Conservation (phyloP, 306 rosid species). For the Prinsepia uniflora region DNA sequence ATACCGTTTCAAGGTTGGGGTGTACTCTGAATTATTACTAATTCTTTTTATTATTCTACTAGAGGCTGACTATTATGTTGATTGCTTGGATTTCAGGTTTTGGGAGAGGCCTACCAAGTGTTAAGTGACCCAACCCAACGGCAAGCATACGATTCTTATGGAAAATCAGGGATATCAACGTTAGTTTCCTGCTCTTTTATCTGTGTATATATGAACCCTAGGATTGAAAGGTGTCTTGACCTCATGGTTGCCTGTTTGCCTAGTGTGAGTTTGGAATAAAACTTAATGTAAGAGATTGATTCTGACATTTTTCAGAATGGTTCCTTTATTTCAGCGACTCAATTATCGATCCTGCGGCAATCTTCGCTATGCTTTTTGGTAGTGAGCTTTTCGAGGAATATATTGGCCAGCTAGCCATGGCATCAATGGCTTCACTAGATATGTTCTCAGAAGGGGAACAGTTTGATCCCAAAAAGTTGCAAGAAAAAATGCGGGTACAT, state of each 20-base stretch:
- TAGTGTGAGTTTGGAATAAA: background rate
- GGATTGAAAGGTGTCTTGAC: slow-evolving; percentile 18
- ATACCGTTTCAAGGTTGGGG: slow-evolving; percentile 2
- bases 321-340: slow-evolving; percentile 56
- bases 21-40: background rate
- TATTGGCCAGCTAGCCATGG: slow-evolving; percentile 97
- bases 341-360: slow-evolving; percentile 97
- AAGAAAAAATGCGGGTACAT: slow-evolving; percentile 89
- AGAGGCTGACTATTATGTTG: background rate
- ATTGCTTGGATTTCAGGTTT: slow-evolving; percentile 50
- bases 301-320: slow-evolving; percentile 22
- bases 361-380: slow-evolving; percentile 98
- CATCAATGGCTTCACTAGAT: slow-evolving; percentile 94
- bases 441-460: slow-evolving; percentile 86
- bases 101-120: slow-evolving; percentile 99
- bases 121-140: slow-evolving; percentile 82
- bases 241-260: background rate
- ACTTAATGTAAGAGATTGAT: background rate
- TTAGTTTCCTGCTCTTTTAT: slow-evolving; percentile 36
- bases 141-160: slow-evolving; percentile 83
- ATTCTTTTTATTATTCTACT: background rate
- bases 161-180: slow-evolving; percentile 97
- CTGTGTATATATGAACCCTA: slow-evolving; percentile 11
- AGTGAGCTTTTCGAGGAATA: slow-evolving; percentile 98
- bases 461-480: slow-evolving; percentile 75